A percentile compares a stretch with the other conserved stretches of the same genome.
Evolutionary conservation across 2,329 filamentous ascomycete species (phyloP).

Genomic region (Hirsutella rhossiliensis): DNA sequence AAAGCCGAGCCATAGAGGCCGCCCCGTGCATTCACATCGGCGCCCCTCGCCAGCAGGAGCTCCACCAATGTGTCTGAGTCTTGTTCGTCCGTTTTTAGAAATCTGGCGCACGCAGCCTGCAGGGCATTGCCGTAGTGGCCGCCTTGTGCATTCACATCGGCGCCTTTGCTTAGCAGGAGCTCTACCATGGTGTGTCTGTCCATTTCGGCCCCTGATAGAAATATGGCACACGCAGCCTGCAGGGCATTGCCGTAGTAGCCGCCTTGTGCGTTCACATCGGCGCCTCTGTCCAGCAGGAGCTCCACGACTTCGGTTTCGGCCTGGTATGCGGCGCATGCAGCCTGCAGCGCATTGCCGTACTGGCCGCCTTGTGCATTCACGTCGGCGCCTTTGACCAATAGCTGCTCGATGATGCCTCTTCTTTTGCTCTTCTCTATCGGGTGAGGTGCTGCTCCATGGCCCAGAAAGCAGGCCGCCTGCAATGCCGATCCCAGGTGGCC

Average conservation of each 20-base stretch:
- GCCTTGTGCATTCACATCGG: not conserved
- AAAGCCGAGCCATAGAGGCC: not conserved
- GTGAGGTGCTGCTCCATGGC: not conserved
- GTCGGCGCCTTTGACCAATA: slow-evolving; percentile 1
- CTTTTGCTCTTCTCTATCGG: not conserved
- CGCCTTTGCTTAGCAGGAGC: not conserved
- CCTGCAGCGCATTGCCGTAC: not conserved
- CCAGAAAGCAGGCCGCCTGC: not conserved
- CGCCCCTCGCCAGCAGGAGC: too few relatives aligned
- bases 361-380: not conserved
- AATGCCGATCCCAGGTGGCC: not conserved
- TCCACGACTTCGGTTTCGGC: not conserved
- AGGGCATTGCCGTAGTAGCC: not conserved
- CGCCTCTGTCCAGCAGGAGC: not conserved
- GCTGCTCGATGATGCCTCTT: not conserved
- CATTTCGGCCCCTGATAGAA: too few relatives aligned
- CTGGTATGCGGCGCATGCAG: not conserved
- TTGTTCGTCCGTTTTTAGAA: too few relatives aligned
- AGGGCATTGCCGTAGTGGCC: not conserved
- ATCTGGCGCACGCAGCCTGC: too few relatives aligned
- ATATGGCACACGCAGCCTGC: too few relatives aligned
- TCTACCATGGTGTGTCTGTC: too few relatives aligned
- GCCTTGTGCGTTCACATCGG: not conserved
- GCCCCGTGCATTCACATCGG: too few relatives aligned
- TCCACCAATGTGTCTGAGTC: too few relatives aligned